These are phyloP conservation scores for Nannochloris sp. DNA, from an alignment of 139 green algal species.

Conservation along the genomic window DNA sequence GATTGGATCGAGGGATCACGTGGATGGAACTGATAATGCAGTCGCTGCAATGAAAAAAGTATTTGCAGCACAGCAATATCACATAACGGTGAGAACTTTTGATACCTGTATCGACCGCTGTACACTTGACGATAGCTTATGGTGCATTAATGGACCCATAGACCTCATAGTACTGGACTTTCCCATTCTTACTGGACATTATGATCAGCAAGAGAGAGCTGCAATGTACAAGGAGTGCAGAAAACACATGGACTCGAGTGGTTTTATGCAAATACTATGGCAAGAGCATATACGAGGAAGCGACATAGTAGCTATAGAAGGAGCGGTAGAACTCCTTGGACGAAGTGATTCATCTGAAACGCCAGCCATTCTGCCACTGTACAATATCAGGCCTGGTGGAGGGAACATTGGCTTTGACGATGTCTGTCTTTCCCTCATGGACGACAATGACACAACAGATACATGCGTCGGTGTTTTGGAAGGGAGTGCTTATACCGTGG, in stretches of 20 bases:
- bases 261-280: constrained; percentile 12
- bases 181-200: neutral
- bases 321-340: neutral
- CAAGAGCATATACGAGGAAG: constrained; percentile 10
- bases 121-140: too few relatives aligned
- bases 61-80: too few relatives aligned
- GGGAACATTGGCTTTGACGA: constrained; percentile 4
- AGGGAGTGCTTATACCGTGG: neutral
- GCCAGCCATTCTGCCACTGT: constrained; percentile 20
- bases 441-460: neutral
- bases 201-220: neutral
- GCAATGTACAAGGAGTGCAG: neutral
- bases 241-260: neutral
- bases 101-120: too few relatives aligned
- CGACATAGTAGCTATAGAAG: neutral
- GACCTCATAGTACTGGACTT: neutral
- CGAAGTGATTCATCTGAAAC: neutral
- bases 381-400: constrained; percentile 11
- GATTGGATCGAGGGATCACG: neutral
- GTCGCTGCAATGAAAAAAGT: neutral
- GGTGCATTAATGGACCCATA: too few relatives aligned
- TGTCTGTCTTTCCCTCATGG: constrained; percentile 1
- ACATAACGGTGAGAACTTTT: too few relatives aligned
- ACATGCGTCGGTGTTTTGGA: constrained; percentile 12
- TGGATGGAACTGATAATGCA: neutral